Conservation (phyloP, 306 rosid genomes). For the Rubus idaeus region DNA sequence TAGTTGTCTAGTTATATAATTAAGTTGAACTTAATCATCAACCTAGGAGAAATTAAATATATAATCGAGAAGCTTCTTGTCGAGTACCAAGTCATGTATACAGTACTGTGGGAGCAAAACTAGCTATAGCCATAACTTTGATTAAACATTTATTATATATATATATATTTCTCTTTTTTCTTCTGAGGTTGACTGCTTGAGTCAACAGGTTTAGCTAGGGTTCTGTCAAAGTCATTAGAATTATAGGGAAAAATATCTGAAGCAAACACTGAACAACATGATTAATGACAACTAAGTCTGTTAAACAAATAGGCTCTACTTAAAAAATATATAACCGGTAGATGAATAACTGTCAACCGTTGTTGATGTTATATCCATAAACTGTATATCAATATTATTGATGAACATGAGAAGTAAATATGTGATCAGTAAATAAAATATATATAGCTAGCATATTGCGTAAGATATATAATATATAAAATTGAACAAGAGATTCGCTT, state of each 20-base stretch:
- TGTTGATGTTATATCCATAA: too few relatives aligned
- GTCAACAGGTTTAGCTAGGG: constrained; percentile 9
- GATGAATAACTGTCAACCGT: not conserved
- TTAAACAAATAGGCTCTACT: not conserved
- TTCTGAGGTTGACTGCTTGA: constrained; percentile 13
- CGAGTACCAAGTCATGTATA: not conserved
- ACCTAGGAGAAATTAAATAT: not conserved
- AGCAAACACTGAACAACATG: not conserved
- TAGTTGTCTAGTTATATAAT: not conserved
- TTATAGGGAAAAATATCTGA: not conserved
- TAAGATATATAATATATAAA: not conserved
- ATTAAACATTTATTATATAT: not conserved
- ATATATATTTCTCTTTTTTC: not conserved
- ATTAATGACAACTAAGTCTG: not conserved
- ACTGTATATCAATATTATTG: too few relatives aligned
- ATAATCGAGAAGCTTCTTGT: not conserved
- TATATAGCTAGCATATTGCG: not conserved
- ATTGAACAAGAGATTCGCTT: constrained; percentile 10
- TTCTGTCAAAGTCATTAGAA: not conserved
- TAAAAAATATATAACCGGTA: too few relatives aligned
- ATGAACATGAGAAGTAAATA: not conserved
- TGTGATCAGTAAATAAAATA: not conserved
- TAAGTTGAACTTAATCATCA: not conserved
- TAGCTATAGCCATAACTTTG: not conserved
- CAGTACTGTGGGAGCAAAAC: too few relatives aligned